These are phyloP conservation scores for Malus sylvestris DNA, from an alignment of 306 rosid species.

Conservation along the genomic window DNA sequence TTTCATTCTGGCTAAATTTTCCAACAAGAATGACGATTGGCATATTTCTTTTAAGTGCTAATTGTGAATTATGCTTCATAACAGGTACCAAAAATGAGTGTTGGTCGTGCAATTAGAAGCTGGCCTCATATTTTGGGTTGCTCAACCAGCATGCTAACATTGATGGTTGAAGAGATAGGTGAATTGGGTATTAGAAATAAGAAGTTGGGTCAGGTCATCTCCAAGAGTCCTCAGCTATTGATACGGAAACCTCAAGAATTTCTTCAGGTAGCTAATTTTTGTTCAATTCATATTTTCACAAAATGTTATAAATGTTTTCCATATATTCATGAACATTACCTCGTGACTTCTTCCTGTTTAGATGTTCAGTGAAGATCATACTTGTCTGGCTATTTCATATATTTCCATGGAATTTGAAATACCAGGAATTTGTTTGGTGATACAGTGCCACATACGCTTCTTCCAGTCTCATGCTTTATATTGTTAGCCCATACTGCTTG, in stretches of 20 bases:
- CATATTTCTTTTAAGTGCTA: neutral
- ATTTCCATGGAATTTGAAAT: neutral
- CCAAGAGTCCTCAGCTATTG: conserved; percentile 77
- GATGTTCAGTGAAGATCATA: neutral
- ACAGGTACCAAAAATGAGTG: conserved; percentile 51
- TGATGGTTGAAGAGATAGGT: conserved; percentile 53
- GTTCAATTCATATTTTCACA: conserved; percentile 11
- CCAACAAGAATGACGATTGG: conserved; percentile 9
- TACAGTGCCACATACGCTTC: neutral
- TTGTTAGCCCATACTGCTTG: neutral
- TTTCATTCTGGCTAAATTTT: conserved; percentile 8
- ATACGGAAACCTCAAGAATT: conserved; percentile 56
- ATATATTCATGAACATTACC: neutral
- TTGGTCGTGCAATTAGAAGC: conserved; percentile 56
- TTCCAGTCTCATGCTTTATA: neutral
- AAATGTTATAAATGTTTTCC: neutral
- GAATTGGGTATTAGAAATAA: conserved; percentile 59
- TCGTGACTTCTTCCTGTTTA: neutral
- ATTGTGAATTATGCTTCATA: conserved; percentile 20
- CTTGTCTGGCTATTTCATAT: neutral
- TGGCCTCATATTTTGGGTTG: conserved; percentile 82
- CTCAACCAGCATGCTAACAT: conserved; percentile 61
- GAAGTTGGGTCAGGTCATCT: conserved; percentile 53
- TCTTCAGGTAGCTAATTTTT: conserved; percentile 46
- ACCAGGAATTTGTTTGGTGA: neutral